Base-by-base conservation (phyloP, 768 basidiomycete species). In the Boletus rufocinnamomeus region DNA sequence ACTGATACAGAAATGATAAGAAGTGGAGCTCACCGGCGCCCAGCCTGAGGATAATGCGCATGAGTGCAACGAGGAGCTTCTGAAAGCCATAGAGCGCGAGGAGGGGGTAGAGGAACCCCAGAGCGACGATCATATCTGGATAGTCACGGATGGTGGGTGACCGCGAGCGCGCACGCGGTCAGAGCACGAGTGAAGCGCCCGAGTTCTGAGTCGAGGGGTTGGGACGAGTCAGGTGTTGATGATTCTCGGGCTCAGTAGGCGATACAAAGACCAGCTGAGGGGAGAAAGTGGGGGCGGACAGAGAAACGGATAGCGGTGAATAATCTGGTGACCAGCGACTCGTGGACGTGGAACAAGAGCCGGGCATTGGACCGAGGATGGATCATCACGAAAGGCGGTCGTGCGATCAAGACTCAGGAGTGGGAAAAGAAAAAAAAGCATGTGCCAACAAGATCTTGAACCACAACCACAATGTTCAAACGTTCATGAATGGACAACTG, bases 51-150 rank as follows among this genome's bases (percentile, higher is more conserved):
- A 68, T 16, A 19, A 47, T 30, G 13, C 27, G 64, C 8, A 59
- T 2, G n/a, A 63, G 32, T 6, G n/a, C 34, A 14, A 53, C 34
- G 37, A 65, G 16, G 40, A 66, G 44, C 38, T 34, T 61, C 41
- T 56, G 61, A n/a, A 67, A 16, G 21, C 57, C 64, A 57, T 66
- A 63, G 13, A 70, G 54, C 28, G 47, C 50, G 7, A 70, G 66
- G 35, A 66, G 25, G 6, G 67, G 63, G 41, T 52, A 67, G 43
- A 70, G 56, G 16, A 64, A 51, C 30, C 60, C 60, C 37, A 69
- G 55, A 40, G 69, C 54, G n/a, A 71, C 56, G 21, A 72, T 64
- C 69, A 70, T n/a, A n/a, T 69, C 21, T 37, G 43, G 14, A 16
- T 7, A n/a, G n/a, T 52, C 38, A 35, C 52, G 45, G 32, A 19